Percentiles rank a stretch among this genome's conserved stretches.
phyloP scores from a whole-genome alignment of 2,329 filamentous ascomycete genomes.

The Aphanocladium album region DNA sequence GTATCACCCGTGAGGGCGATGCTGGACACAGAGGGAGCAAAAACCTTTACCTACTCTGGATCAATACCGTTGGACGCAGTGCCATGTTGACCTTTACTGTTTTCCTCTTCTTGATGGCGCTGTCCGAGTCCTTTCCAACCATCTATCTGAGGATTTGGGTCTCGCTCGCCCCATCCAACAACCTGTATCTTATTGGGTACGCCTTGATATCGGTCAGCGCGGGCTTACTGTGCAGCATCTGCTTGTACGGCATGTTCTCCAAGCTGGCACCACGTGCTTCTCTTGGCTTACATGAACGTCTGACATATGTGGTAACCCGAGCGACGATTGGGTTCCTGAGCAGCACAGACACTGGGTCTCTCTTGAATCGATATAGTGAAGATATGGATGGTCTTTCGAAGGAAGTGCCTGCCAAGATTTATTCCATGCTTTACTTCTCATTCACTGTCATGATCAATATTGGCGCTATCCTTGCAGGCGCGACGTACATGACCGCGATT shows the following conservation, averaged over 20 bases:
- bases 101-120: background rate
- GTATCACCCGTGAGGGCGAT: no score
- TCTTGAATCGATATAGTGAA: background rate
- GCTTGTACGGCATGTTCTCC: background rate
- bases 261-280: background rate
- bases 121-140: background rate
- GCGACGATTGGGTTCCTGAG: background rate
- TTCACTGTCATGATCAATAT: constrained; percentile 9
- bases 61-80: background rate
- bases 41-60: background rate
- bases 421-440: background rate
- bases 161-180: background rate
- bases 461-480: constrained; percentile 17
- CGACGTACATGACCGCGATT: constrained; percentile 24
- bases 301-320: background rate
- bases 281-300: background rate
- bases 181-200: background rate
- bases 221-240: background rate
- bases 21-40: no score
- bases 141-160: background rate
- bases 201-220: background rate
- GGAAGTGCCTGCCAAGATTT: background rate
- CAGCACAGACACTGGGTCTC: background rate
- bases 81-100: background rate
- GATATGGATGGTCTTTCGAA: background rate